Evolutionary conservation across 495 filamentous ascomycete species (phyloP).

Genomic region (Talaromyces liani): DNA sequence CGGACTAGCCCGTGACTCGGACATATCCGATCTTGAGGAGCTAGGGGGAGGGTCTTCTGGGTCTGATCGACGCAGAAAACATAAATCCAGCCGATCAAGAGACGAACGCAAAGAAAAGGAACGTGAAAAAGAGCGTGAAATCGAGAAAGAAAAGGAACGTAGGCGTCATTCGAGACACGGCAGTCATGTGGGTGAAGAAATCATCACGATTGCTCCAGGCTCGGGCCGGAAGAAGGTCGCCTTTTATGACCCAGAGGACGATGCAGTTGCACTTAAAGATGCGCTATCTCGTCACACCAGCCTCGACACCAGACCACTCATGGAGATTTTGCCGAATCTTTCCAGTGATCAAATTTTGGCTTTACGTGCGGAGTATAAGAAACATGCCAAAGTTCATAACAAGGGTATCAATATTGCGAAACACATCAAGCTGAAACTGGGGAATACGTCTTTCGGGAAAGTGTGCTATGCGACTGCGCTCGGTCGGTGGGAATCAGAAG

Average conservation of each 20-base stretch:
- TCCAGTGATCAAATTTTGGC: conserved; percentile 79
- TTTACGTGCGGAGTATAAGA: conserved; percentile 83
- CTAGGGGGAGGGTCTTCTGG: conserved; percentile 28
- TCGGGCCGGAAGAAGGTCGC: conserved; percentile 42
- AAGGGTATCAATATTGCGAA: conserved; percentile 94
- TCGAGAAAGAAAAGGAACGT: conserved; percentile 17
- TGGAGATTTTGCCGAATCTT: conserved; percentile 76
- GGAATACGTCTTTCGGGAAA: conserved; percentile 75
- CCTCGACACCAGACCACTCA: conserved; percentile 61
- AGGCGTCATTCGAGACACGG: conserved; percentile 18
- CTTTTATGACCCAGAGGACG: conserved; percentile 68
- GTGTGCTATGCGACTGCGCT: conserved; percentile 84
- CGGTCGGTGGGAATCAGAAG: conserved; percentile 87
- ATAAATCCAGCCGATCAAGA: conserved; percentile 1
- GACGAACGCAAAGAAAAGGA: conserved; percentile 15
- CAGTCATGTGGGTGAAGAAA: conserved; percentile 12
- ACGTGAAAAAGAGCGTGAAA: conserved; percentile 7
- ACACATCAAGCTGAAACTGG: conserved; percentile 73
- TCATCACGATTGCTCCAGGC: conserved; percentile 25
- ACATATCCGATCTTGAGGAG: conserved; percentile 43
- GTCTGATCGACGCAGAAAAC: conserved; percentile 22
- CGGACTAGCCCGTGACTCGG: conserved; percentile 36
- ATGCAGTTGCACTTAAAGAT: conserved; percentile 67
- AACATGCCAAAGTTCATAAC: conserved; percentile 68
- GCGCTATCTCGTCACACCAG: conserved; percentile 64